Conservation (phyloP, 1,284 basidiomycete species). For the Vanrija sp. region DNA sequence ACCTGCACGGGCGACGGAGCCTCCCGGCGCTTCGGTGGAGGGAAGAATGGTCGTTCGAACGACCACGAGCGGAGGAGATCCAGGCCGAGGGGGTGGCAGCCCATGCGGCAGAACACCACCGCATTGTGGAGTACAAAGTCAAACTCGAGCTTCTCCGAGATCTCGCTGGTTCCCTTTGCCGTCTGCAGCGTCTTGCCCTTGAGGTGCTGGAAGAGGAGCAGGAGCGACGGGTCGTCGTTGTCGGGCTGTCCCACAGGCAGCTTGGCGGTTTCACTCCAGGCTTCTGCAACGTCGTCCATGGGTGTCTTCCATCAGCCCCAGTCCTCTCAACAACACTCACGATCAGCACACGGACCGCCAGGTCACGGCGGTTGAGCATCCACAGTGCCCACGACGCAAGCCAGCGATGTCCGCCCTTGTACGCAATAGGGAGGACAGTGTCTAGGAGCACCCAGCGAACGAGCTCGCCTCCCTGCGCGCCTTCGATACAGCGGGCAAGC, state of each 20-base stretch:
- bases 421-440: constrained; percentile 76
- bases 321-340: constrained; percentile 15
- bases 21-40: constrained; percentile 17
- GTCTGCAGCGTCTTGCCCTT: constrained; percentile 85
- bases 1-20: constrained; percentile 1
- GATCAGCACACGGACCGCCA: constrained; percentile 61
- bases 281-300: constrained; percentile 32
- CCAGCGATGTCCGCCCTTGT: constrained; percentile 83
- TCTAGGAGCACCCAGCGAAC: constrained; percentile 65
- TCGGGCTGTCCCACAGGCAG: constrained; percentile 72
- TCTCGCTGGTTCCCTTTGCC: constrained; percentile 83
- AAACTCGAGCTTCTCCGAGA: constrained; percentile 79
- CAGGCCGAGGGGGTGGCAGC: constrained; percentile 85
- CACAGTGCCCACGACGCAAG: constrained; percentile 97
- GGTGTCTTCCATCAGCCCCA: constrained; percentile 27
- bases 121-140: constrained; percentile 91
- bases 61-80: constrained; percentile 84
- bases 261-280: constrained; percentile 14
- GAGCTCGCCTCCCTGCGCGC: constrained; percentile 69
- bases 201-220: constrained; percentile 83
- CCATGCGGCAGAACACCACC: constrained; percentile 86
- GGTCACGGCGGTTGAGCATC: constrained; percentile 75
- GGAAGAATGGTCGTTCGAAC: constrained; percentile 66
- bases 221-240: constrained; percentile 86
- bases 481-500: constrained; percentile 76